Evolutionary conservation across 2,329 filamentous ascomycete genomes (phyloP), one percentile per base, ranked within the genome.

Genomic region (Bipolaris oryzae): DNA sequence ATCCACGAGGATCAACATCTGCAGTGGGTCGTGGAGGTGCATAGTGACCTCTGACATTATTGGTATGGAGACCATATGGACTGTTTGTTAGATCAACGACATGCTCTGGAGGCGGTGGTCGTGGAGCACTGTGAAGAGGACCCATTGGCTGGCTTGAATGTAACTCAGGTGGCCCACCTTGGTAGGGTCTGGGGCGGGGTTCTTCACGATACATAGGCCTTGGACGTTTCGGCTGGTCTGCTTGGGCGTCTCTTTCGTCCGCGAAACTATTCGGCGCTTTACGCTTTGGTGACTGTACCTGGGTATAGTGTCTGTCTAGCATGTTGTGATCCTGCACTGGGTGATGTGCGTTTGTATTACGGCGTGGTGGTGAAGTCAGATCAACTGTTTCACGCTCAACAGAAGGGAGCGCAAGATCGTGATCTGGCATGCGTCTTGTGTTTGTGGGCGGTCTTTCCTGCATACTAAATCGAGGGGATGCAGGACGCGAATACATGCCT

Each of bases 321-420:
- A 43, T 21, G 31, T 58, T 57, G 25, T 45, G 49, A 20, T 56
- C 53, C 53, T 59, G 54, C 25, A 53, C 3, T 37, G 50, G 48
- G 9, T 41, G 57, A 6, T 62, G 58, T 25, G 45, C 37, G 11
- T 46, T 50, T 25, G 38, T 31, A 34, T 38, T 20, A 37, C 56
- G 64, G 25, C 56, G 63, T 43, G 66, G 63, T 43, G 66, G 58
- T 11, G 64, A 68, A 3, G 54, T 58, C 25, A 64, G 42, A 50
- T 66, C 58, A n/a, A 61, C 51, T 16, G 60, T 58, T 38, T 74
- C 71, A 53, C 57, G 66, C 57, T 76, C 73, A 57, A 76, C 66
- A 21, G 73, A 76, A 20, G 73, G 73, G 21, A 75, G 52, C 25
- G 72, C 66, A 38, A 70, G 48, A 49, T 75, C 72, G 16, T 73